These are phyloP conservation scores for Starmera pachycereana DNA, from an alignment of 805 yeast genomes.

Conservation along the genomic window DNA sequence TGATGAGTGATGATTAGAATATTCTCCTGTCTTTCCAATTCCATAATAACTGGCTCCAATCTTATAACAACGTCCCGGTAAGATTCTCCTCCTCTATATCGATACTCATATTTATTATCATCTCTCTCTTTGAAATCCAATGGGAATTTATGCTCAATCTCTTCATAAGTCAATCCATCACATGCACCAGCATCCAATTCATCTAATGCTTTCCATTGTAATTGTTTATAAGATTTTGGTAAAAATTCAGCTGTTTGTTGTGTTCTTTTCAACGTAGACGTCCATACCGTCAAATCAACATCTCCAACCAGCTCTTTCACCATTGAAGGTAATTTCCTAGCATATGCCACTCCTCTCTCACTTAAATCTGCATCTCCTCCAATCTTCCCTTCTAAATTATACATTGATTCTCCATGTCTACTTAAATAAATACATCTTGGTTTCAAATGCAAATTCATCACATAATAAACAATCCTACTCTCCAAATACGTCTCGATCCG, in stretches of 20 bases:
- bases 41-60: conserved; percentile 97
- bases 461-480: conserved; percentile 86
- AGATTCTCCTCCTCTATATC: conserved; percentile 96
- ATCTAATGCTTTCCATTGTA: conserved; percentile 94
- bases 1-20: conserved; percentile 95
- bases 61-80: conserved; percentile 92
- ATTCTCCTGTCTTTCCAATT: conserved; percentile 92
- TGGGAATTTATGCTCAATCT: conserved; percentile 75
- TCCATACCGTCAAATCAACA: conserved; percentile 82
- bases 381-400: conserved; percentile 85
- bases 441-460: conserved; percentile 90
- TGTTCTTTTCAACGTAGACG: conserved; percentile 83
- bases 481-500: conserved; percentile 81
- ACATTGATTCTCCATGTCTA: conserved; percentile 92
- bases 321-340: conserved; percentile 68
- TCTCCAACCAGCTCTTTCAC: conserved; percentile 49
- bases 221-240: conserved; percentile 52
- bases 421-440: conserved; percentile 91
- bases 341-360: conserved; percentile 76
- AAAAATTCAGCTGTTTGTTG: conserved; percentile 83
- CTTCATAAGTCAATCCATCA: conserved; percentile 95
- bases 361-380: conserved; percentile 91
- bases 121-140: conserved; percentile 95
- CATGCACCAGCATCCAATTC: conserved; percentile 97
- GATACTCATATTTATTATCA: conserved; percentile 88